Conservation (phyloP, 805 yeast species). For the Trichomonascus vanleenenianus region DNA sequence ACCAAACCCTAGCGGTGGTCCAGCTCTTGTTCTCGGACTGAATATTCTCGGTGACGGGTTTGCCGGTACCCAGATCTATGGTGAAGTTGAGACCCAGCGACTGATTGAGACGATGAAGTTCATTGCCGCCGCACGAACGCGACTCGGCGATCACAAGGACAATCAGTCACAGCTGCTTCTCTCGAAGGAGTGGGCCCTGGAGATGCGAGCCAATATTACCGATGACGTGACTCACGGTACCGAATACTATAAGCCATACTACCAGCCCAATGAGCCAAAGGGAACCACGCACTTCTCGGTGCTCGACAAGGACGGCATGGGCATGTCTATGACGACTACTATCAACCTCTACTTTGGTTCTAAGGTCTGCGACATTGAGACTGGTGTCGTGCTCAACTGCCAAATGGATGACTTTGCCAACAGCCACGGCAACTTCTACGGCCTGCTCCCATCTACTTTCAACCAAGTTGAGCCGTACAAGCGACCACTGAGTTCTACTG, state of each 20-base stretch:
- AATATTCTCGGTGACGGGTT: slow-evolving; percentile 35
- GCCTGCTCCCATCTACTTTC: slow-evolving; percentile 69
- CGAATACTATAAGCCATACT: slow-evolving; percentile 72
- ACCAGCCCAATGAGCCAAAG: slow-evolving; percentile 65
- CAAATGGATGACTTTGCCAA: slow-evolving; percentile 97
- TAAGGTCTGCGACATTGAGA: slow-evolving; percentile 64
- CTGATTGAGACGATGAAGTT: slow-evolving; percentile 86
- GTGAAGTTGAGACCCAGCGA: slow-evolving; percentile 49
- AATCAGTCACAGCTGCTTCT: slow-evolving; percentile 38
- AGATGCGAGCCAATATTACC: slow-evolving; percentile 43
- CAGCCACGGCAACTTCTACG: slow-evolving; percentile 62
- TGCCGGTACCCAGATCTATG: slow-evolving; percentile 32
- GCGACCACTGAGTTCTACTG: slow-evolving; percentile 77
- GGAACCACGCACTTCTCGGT: slow-evolving; percentile 88
- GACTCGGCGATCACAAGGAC: slow-evolving; percentile 57
- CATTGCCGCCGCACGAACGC: slow-evolving; percentile 81
- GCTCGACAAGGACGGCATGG: slow-evolving; percentile 65
- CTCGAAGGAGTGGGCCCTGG: slow-evolving; percentile 49
- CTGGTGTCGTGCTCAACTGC: slow-evolving; percentile 79
- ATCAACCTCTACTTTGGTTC: slow-evolving; percentile 81
- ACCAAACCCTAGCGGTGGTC: slow-evolving; percentile 77
- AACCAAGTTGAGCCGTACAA: slow-evolving; percentile 69
- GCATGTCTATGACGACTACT: slow-evolving; percentile 84
- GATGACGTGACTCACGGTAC: slow-evolving; percentile 54
- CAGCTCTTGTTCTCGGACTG: slow-evolving; percentile 71